phyloP scores from a whole-genome alignment of 1,284 basidiomycete species.

The Ustilago tritici region DNA sequence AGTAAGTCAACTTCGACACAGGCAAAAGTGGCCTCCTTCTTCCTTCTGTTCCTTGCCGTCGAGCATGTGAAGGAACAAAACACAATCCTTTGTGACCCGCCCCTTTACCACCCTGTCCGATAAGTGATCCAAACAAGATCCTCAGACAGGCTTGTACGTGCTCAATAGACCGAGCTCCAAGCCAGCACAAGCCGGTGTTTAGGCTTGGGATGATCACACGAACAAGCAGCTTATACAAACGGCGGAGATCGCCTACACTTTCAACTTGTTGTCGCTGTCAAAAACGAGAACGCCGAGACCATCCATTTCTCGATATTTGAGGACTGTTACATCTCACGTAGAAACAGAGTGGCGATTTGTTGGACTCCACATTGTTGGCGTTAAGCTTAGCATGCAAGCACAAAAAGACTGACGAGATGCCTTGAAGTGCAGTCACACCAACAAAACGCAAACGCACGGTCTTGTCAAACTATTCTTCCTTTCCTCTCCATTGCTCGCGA shows the following conservation, averaged over 20 bases:
- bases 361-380: background rate
- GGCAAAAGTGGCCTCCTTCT: no score
- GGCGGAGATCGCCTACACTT: background rate
- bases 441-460: background rate
- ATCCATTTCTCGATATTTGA: background rate
- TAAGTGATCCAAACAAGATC: no score
- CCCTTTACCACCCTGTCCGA: no score
- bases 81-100: no score
- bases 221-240: background rate
- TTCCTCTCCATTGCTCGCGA: background rate
- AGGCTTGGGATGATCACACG: background rate
- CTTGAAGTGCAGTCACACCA: background rate
- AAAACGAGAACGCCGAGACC: background rate
- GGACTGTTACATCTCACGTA: no score
- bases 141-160: background rate
- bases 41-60: background rate
- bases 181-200: no score
- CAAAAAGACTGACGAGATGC: background rate
- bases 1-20: background rate
- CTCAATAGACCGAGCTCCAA: background rate
- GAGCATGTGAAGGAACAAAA: background rate
- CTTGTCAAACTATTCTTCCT: background rate
- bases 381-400: background rate
- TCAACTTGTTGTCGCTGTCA: background rate
- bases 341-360: no score